Base-by-base conservation (phyloP, 2,329 filamentous ascomycete species). In the Dactylonectria estremocensis region DNA sequence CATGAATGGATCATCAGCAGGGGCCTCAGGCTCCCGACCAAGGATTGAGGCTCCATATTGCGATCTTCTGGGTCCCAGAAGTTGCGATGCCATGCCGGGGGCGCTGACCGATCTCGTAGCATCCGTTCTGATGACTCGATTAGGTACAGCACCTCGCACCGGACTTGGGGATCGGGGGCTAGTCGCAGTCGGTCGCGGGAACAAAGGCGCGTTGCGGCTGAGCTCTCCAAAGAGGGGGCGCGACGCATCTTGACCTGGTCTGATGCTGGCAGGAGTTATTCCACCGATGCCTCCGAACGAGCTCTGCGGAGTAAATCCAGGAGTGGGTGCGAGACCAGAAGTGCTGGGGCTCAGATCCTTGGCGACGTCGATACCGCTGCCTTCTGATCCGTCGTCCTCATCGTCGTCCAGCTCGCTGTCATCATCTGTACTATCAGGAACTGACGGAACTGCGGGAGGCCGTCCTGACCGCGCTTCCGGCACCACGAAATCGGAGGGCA, bases 131-230 rank as follows among this genome's bases (percentile, higher is more conserved):
- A 85, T 73, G 31, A 87, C 74, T 72, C 86, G 83, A 66, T 82
- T 79, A 35, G 89, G 88, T 33, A 90, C 80, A 46, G 88, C 85
- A 59, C 85, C 83, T 37, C 92, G 89, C 28, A 93, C 82, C 1
- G 93, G 92, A 70, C 92, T 95, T 1, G 93, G 92, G 10, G 92
- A 94, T 40, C 92, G 89, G 53, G 92, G 91, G 70, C 88, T 91
- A n/a, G 84, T 82, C 20, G 82, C 83, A 37, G 79, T 84, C 24
- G 88, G 83, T 37, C 87, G 88, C 10, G 88, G 82, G 62, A 93
- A 88, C 24, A 86, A 69, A 0, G 88, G 87, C 18, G 83, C 84
- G 46, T 83, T 85, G 45, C 83, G 83, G 64, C 80, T 80, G 45
- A 89, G 76, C 64, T 90, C 87, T 9, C 87, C 89, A 77, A 91